These are phyloP conservation scores for Golovinomyces cichoracearum DNA, from an alignment of 2,329 filamentous ascomycete species.

Conservation along the genomic window DNA sequence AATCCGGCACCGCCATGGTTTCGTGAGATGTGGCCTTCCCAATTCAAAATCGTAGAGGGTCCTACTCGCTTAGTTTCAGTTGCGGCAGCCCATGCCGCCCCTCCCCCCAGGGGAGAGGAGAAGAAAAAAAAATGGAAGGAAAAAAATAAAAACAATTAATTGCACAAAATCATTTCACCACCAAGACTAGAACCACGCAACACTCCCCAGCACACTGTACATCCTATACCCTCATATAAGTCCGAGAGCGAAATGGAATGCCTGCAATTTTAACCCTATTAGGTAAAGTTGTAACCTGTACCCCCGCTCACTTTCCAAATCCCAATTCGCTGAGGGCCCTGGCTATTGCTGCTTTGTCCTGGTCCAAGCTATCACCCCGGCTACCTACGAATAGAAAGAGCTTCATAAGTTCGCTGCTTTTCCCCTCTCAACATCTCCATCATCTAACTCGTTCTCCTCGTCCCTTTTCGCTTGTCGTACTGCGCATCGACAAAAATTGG, in stretches of 20 bases:
- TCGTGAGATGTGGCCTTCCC: neutral
- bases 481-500: neutral
- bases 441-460: neutral
- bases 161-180: neutral
- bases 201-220: neutral
- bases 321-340: neutral
- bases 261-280: neutral
- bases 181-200: no score
- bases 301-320: neutral
- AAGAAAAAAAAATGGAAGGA: neutral
- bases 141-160: no score
- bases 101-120: neutral
- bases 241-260: constrained; percentile 1
- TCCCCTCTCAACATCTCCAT: neutral
- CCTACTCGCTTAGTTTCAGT: neutral
- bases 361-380: neutral
- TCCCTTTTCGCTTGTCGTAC: neutral
- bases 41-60: neutral
- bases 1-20: neutral
- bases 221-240: neutral
- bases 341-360: neutral
- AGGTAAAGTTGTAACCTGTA: neutral
- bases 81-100: neutral
- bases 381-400: neutral
- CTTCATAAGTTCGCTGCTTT: neutral